A percentile compares a stretch with the other conserved stretches of the same genome.
Evolutionary conservation across 371 early-diverging fungal species (phyloP).

Genomic region (Phascolomyces articulosus): DNA sequence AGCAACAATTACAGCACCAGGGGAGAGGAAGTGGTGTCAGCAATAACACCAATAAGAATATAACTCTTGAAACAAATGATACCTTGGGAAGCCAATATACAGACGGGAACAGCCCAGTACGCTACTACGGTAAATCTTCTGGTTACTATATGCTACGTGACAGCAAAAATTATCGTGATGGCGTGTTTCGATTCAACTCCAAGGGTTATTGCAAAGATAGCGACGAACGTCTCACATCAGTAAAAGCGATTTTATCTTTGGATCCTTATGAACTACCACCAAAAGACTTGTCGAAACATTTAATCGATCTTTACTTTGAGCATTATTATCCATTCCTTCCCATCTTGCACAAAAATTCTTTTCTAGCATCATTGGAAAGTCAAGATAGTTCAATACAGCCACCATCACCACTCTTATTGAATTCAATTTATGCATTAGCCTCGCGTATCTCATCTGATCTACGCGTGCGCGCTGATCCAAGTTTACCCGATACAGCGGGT

Average conservation of each 20-base stretch:
- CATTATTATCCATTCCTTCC: conserved; percentile 72
- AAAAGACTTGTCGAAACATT: conserved; percentile 61
- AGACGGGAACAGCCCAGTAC: conserved; percentile 50
- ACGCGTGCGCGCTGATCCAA: conserved; percentile 37
- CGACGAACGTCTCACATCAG: conserved; percentile 1
- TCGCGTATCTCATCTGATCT: conserved; percentile 46
- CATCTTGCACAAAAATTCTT: conserved; percentile 67
- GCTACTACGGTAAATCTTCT: conserved; percentile 52
- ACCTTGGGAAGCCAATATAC: conserved; percentile 35
- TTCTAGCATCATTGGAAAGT: conserved; percentile 47
- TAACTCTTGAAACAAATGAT: conserved; percentile 13
- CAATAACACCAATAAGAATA: too few species aligned
- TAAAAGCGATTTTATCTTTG: conserved; percentile 11
- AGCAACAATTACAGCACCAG: background rate
- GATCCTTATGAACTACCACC: conserved; percentile 60
- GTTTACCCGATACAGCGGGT: conserved; percentile 45
- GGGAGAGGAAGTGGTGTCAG: too few species aligned
- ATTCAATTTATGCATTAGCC: conserved; percentile 50
- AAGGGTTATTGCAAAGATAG: conserved; percentile 16
- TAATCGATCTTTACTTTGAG: conserved; percentile 69
- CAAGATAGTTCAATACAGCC: background rate
- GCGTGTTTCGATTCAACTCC: conserved; percentile 39
- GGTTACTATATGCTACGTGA: conserved; percentile 50
- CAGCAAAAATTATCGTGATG: conserved; percentile 38
- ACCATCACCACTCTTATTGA: conserved; percentile 51